Base-by-base conservation (phyloP, 257 asterid genomes). In the Cinchona pubescens region DNA sequence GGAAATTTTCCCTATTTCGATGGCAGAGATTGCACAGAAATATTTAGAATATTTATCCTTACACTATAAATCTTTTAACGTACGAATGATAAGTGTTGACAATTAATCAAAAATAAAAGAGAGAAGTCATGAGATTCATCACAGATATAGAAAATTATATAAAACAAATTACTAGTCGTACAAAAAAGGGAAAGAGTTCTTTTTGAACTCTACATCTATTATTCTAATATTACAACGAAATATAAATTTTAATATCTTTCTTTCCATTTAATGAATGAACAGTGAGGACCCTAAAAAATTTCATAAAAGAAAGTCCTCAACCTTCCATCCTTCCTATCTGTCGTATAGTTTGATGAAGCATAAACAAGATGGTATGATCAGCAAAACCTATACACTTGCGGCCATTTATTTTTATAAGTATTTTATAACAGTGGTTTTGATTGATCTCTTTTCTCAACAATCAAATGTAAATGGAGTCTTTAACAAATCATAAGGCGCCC, bases 401-500 rank as follows among this genome's bases (percentile, higher is more conserved):
- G 49, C 76, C 29, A 37, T 37, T 62, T 59, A 25, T 16, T 3
- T 19, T 66, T 32, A 7, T n/a, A n/a, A n/a, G 15, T 19, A 12
- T 1, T 25, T 25, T 12, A 25, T 11, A 59, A 0, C 35, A 27
- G 4, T 8, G 13, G 16, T 6, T 51, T 72, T 59, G 58, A 15
- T 72, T 59, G 58, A 15, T n/a, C 27, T 30, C 10, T 67, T 46
- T 9, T 15, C 55, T 91, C 87, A 92, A 84, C 96, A 88, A 87
- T 93, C 97, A 46, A 93, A 86, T 0, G 90, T 85, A 87, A 82
- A 93, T 27, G 94, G 89, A 29, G 94, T 89, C 69, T 90, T 91
- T 21, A 92, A 76, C 12, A 94, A 91, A 89, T 94, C 98, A 75
- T 94, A 94, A 14, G 97, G 98, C 23, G 97, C 97, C 98, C 98